Base-by-base conservation (phyloP, 2,329 filamentous ascomycete species). In the Mollisia scopiformis region DNA sequence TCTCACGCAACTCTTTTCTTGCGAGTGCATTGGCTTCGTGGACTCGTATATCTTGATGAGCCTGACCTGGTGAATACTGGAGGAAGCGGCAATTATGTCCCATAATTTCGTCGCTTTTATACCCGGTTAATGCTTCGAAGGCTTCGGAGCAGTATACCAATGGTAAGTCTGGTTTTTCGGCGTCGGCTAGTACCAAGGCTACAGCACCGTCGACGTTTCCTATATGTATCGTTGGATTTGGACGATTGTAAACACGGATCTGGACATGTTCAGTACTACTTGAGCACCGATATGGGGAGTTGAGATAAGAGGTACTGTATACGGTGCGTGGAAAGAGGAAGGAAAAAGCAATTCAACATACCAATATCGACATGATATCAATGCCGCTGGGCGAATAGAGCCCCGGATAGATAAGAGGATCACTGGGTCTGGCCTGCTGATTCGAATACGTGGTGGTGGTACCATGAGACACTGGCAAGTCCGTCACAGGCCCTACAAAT, bases 131-230 rank as follows among this genome's bases (percentile, higher is more conserved):
- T 31, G 92, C 89, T 74, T 96, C 91, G 71, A 98, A 97, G 66
- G 93, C 93, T 66, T 97, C 92, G 1, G 93, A 97, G 63, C 93
- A 94, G 74, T 97, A 97, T 27, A 97, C 88, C 66, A 98, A 97
- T 0, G 94, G 94, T 58, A 89, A 88, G 75, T 97, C 93, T 67
- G 93, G 89, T 75, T 88, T 85, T n/a, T 88, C 86, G n/a, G 92
- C 87, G 74, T 97, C 93, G 75, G 92, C 97, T 14, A 97, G 91
- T 33, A 97, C 91, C 74, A 98, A 97, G 1, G 93, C 92, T 73
- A 93, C 97, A 0, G 92, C 96, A 77, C 96, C 84, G 73, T 98
- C 93, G 31, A 98, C 92, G 1, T 91, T 90, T 11, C 93, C 93
- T 28, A 98, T 90, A 63, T 94, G 88, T 62, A 97, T 93, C 71